A percentile compares a stretch with the other conserved stretches of the same genome.
phyloP scores from a whole-genome alignment of 2,329 filamentous ascomycete species.

The Mycogone perniciosa region DNA sequence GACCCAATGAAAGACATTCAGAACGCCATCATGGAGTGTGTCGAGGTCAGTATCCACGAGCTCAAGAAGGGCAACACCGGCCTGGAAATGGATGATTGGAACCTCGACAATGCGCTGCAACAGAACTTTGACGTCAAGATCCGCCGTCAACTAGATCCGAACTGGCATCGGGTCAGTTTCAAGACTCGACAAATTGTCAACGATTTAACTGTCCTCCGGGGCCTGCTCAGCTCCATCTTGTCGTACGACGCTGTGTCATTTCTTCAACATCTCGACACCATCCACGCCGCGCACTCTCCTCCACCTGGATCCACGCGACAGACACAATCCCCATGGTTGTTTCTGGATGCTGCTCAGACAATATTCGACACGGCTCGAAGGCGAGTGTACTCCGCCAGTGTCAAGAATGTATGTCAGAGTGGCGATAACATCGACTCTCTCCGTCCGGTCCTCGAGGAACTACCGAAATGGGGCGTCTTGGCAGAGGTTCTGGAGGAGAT shows the following conservation, averaged over 20 bases:
- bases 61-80: conserved; percentile 86
- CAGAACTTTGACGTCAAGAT: conserved; percentile 89
- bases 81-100: conserved; percentile 96
- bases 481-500: conserved; percentile 93
- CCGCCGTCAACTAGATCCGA: conserved; percentile 83
- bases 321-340: conserved; percentile 91
- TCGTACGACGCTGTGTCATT: conserved; percentile 88
- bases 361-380: conserved; percentile 88
- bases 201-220: conserved; percentile 76
- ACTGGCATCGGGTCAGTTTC: conserved; percentile 95
- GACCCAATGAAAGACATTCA: conserved; percentile 91
- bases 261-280: conserved; percentile 87
- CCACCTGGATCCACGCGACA: conserved; percentile 81
- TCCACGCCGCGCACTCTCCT: conserved; percentile 83
- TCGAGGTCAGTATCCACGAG: conserved; percentile 90
- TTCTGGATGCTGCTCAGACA: conserved; percentile 87
- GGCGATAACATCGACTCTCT: conserved; percentile 54
- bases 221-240: conserved; percentile 74
- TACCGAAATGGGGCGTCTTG: conserved; percentile 87
- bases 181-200: conserved; percentile 92
- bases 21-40: conserved; percentile 89
- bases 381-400: conserved; percentile 72
- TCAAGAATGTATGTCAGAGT: conserved; percentile 42
- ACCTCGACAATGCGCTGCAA: conserved; percentile 83
- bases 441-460: conserved; percentile 79